These are phyloP conservation scores for Colletotrichum sp. DNA, from an alignment of 2,329 filamentous ascomycete species.

Conservation along the genomic window DNA sequence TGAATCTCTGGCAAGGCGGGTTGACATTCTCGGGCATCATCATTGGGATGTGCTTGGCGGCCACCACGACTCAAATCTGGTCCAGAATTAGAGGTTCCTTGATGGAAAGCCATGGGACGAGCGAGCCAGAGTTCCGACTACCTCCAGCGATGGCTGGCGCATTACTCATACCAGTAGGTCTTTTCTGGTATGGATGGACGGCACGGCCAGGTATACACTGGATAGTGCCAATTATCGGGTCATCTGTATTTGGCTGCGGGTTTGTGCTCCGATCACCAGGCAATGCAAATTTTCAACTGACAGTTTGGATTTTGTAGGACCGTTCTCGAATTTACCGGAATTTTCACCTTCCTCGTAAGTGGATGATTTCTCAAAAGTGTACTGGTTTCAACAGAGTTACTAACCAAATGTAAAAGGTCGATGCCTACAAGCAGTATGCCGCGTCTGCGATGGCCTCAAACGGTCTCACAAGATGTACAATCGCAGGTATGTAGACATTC, in stretches of 20 bases:
- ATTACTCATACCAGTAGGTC: slow-evolving; percentile 74
- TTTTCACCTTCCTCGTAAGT: slow-evolving; percentile 86
- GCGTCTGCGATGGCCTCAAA: slow-evolving; percentile 84
- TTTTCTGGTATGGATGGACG: slow-evolving; percentile 26
- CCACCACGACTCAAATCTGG: slow-evolving; percentile 69
- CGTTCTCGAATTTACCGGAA: slow-evolving; percentile 79
- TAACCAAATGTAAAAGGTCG: slow-evolving; percentile 50
- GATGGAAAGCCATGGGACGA: slow-evolving; percentile 56
- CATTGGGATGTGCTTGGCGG: slow-evolving; percentile 68
- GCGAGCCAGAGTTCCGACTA: slow-evolving; percentile 86
- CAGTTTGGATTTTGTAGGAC: slow-evolving; percentile 51
- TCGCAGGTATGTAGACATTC: slow-evolving; percentile 60
- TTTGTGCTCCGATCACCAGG: slow-evolving; percentile 43
- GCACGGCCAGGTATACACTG: slow-evolving; percentile 10
- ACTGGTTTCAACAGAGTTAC: background rate
- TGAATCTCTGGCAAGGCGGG: slow-evolving; percentile 79
- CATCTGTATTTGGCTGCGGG: slow-evolving; percentile 72
- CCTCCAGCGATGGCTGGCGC: slow-evolving; percentile 78
- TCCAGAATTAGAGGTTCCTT: slow-evolving; percentile 62
- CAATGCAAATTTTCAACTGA: background rate
- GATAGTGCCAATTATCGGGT: slow-evolving; percentile 64
- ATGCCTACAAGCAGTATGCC: slow-evolving; percentile 80
- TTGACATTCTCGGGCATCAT: slow-evolving; percentile 77
- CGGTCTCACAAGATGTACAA: slow-evolving; percentile 76
- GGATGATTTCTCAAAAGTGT: background rate